Evolutionary conservation across 306 rosid species (phyloP).

Genomic region (Ammopiptanthus mongolicus): DNA sequence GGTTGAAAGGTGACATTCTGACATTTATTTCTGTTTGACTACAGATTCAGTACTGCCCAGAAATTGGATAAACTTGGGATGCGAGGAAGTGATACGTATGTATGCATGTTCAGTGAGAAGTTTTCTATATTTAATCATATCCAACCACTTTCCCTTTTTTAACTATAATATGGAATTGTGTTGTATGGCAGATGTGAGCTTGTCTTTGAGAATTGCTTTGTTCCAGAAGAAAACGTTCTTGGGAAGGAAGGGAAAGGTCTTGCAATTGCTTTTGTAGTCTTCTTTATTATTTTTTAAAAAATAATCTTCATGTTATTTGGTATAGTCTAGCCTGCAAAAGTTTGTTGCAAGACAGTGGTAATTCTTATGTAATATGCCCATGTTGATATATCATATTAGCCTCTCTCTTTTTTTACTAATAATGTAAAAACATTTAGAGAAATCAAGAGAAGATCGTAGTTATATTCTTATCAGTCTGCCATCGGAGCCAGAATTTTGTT

Average conservation of each 20-base stretch:
- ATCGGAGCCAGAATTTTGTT: not conserved
- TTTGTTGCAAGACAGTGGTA: not conserved
- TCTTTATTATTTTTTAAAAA: constrained; percentile 1
- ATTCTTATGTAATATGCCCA: not conserved
- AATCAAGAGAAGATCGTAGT: not conserved
- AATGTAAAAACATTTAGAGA: not conserved
- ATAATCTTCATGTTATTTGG: not conserved
- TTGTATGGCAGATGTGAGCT: constrained; percentile 77
- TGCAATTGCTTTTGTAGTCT: constrained; percentile 16
- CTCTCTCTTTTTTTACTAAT: not conserved
- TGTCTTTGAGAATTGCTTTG: constrained; percentile 96
- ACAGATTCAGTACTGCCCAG: constrained; percentile 94
- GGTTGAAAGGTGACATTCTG: constrained; percentile 18
- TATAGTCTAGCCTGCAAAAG: not conserved
- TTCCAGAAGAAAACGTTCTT: constrained; percentile 88
- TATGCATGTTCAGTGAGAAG: constrained; percentile 24
- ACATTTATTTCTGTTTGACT: constrained; percentile 16
- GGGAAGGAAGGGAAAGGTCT: constrained; percentile 95
- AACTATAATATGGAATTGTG: constrained; percentile 38
- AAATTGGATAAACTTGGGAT: constrained; percentile 96
- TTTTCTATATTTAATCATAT: constrained; percentile 5
- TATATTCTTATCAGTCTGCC: not conserved
- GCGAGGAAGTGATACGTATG: constrained; percentile 99
- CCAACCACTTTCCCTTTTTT: constrained; percentile 4
- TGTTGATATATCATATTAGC: not conserved